A percentile compares a stretch with the other conserved stretches of the same genome.
These are phyloP conservation scores for Malus hybrid DNA, from an alignment of 331 rosid species.

Conservation along the genomic window DNA sequence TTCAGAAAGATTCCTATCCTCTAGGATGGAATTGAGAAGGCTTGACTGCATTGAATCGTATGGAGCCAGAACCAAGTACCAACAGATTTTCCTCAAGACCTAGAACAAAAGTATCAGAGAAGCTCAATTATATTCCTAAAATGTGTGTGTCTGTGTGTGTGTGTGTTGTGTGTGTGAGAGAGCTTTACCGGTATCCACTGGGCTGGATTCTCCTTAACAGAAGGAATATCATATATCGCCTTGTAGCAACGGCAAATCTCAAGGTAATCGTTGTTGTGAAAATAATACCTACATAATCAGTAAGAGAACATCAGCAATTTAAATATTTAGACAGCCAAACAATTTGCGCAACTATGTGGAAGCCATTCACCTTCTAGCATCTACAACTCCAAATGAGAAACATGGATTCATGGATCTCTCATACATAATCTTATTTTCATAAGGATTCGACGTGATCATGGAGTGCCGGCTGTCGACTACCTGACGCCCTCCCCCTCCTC, in stretches of 20 bases:
- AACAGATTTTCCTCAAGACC: conserved; percentile 95
- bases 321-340: neutral
- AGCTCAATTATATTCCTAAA: neutral
- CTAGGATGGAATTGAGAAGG: conserved; percentile 90
- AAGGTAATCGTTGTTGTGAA: conserved; percentile 81
- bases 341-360: neutral
- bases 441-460: too few relatives aligned
- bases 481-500: too few relatives aligned
- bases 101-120: conserved; percentile 21
- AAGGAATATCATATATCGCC: conserved; percentile 82
- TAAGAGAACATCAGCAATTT: neutral
- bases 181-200: conserved; percentile 72
- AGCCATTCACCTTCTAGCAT: neutral
- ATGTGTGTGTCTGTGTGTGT: too few relatives aligned
- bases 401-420: neutral
- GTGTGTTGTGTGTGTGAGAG: neutral
- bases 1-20: conserved; percentile 89
- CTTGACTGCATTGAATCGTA: conserved; percentile 96
- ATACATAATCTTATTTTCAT: neutral
- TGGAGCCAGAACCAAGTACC: conserved; percentile 88
- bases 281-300: conserved; percentile 50
- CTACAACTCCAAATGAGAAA: neutral
- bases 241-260: conserved; percentile 96
- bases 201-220: conserved; percentile 66
- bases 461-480: too few relatives aligned